Base-by-base conservation (phyloP, 2,329 filamentous ascomycete genomes). In the Fusarium tanahbumbuense region DNA sequence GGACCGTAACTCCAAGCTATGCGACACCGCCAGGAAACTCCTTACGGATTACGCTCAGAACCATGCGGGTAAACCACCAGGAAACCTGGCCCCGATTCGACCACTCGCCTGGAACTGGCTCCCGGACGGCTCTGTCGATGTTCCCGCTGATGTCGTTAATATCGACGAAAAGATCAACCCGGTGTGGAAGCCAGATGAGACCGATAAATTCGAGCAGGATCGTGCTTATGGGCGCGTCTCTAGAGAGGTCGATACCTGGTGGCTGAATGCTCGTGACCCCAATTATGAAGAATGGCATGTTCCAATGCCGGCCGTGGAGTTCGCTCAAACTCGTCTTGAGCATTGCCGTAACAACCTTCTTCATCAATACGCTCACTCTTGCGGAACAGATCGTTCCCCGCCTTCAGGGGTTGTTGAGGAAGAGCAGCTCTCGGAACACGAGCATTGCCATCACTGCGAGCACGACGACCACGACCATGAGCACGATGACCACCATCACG, bases 201-300 rank as follows among this genome's bases (percentile, higher is more conserved):
- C 80, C 22, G 84, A 88, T 71, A 89, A 88, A 72, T 88, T 85
- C 61, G 84, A 88, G 73, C 86, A 89, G 73, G 88, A 91, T 73
- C 82, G 81, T 30, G 79, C 81, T 12, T 90, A 90, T 68, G 87
- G 87, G 3, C 84, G 87, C 40, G 88, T 91, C 1, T 91, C 89
- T 2, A 82, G 87, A 67, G 89, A 91, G 76, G 85, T 91, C 53
- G 89, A 91, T 74, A 84, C 83, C 4, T 91, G 89, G 89, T 91
- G 89, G 88, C 82, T 87, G 46, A 84, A 83, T 49, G 86, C 86
- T 44, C 83, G 88, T 42, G 87, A 90, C 64, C 85, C 86, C 4
- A 90, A 90, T 72, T 86, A 86, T 63, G 86, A 87, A 42, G 84
- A 85, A 23, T 89, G 87, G 85, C 83, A 85, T 30, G 82, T 87